A percentile compares a stretch with the other conserved stretches of the same genome.
Evolutionary conservation across 495 filamentous ascomycete species (phyloP).

Genomic region (Cenococcum geophilum): DNA sequence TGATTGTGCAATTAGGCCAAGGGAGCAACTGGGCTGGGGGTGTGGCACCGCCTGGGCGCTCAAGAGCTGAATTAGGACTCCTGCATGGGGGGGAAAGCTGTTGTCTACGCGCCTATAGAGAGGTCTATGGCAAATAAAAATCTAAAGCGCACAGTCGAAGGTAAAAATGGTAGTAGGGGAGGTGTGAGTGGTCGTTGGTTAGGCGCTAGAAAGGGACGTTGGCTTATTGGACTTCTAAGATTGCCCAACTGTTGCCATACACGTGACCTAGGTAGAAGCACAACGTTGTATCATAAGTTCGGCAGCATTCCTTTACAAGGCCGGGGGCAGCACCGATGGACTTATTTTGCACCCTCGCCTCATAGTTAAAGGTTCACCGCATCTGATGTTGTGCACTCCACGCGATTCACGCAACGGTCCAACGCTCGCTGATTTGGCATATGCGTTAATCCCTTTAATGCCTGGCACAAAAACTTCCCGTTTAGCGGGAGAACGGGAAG

Average conservation of each 20-base stretch:
- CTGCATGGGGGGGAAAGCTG: constrained; percentile 10
- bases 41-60: constrained; percentile 27
- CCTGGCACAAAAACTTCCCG: background rate
- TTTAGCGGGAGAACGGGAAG: too few species aligned
- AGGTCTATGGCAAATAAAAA: constrained; percentile 12
- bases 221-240: background rate
- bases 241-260: background rate
- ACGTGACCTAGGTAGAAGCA: constrained; percentile 8
- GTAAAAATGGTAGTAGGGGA: background rate
- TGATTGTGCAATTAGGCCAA: background rate
- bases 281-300: background rate
- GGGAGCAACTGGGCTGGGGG: constrained; percentile 26
- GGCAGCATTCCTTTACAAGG: background rate
- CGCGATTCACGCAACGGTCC: background rate
- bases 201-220: background rate
- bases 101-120: constrained; percentile 11
- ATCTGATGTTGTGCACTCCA: background rate
- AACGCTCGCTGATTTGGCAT: constrained; percentile 1
- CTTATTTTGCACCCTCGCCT: background rate
- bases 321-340: constrained; percentile 3
- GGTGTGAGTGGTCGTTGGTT: constrained; percentile 3
- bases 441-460: too few species aligned
- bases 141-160: constrained; percentile 3
- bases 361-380: background rate
- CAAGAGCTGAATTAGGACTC: constrained; percentile 19